These are phyloP conservation scores for Penicillium samsonianum DNA, from an alignment of 495 filamentous ascomycete genomes.

Conservation along the genomic window DNA sequence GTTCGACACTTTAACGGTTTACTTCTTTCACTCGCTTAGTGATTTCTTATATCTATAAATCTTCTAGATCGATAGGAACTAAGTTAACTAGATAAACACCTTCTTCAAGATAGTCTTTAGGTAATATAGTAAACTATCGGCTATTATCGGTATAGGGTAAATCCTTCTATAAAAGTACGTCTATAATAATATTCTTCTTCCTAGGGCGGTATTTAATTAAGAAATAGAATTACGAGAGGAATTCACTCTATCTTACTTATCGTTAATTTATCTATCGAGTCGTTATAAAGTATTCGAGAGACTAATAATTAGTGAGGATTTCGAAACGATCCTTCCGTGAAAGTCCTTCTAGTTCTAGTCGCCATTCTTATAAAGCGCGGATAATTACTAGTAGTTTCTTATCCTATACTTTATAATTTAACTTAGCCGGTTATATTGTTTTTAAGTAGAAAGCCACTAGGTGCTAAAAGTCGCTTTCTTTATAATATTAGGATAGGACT, in stretches of 20 bases:
- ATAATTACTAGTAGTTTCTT: too few species aligned
- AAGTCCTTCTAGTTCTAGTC: too few species aligned
- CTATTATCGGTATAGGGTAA: neutral
- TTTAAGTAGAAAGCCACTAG: too few species aligned
- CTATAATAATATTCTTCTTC: slow-evolving; percentile 7
- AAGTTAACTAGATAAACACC: neutral
- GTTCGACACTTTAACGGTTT: too few species aligned
- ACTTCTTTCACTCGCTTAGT: too few species aligned
- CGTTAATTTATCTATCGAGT: too few species aligned
- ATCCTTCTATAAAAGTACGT: neutral
- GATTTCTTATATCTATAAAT: too few species aligned
- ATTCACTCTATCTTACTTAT: too few species aligned
- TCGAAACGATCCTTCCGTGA: neutral
- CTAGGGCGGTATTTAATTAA: slow-evolving; percentile 28
- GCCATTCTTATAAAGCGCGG: too few species aligned
- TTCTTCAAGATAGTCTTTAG: neutral
- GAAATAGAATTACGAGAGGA: slow-evolving; percentile 24
- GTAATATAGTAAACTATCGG: neutral
- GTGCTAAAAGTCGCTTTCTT: neutral
- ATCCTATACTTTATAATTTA: neutral
- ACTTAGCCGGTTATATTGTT: too few species aligned
- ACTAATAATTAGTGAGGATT: neutral
- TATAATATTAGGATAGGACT: neutral
- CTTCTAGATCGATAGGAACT: neutral
- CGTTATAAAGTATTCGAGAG: neutral